A percentile compares a stretch with the other conserved stretches of the same genome.
These are phyloP conservation scores for Pyricularia grisea DNA, from an alignment of 2,329 filamentous ascomycete species.

Conservation along the genomic window DNA sequence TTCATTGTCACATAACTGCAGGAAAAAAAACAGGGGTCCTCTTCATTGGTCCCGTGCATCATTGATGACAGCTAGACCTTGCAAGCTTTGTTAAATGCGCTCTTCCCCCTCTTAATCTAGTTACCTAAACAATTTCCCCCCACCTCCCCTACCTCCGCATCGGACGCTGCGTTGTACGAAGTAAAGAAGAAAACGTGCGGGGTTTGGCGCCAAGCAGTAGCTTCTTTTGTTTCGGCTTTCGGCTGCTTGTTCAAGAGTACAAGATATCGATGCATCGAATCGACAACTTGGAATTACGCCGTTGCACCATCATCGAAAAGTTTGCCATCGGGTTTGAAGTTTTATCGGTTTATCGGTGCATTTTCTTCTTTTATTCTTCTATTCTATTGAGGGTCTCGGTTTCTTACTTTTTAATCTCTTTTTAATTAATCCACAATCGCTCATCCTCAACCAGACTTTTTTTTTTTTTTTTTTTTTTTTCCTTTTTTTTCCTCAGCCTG, in stretches of 20 bases:
- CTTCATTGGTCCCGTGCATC: not conserved
- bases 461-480: no score
- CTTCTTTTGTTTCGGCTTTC: not conserved
- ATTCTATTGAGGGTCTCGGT: not conserved
- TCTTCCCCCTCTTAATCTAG: not conserved
- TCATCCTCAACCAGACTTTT: not conserved
- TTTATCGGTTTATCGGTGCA: not conserved
- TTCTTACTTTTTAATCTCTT: not conserved
- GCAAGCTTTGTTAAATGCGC: not conserved
- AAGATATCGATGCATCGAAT: not conserved
- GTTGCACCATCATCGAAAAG: not conserved
- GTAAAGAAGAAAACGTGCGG: not conserved
- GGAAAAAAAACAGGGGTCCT: not conserved
- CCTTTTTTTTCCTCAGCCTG: no score
- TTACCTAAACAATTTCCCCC: not conserved
- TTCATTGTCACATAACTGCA: not conserved
- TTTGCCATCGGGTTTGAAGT: not conserved
- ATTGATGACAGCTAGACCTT: not conserved
- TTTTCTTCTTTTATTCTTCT: not conserved
- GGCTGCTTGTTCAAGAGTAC: not conserved
- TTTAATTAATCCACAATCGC: not conserved
- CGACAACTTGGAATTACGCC: not conserved
- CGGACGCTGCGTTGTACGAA: not conserved
- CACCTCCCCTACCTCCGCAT: not conserved
- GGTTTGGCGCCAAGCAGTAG: not conserved